Evolutionary conservation across 495 filamentous ascomycete genomes (phyloP), one percentile per base, ranked within the genome.

Genomic region (Chaetomium tenue): DNA sequence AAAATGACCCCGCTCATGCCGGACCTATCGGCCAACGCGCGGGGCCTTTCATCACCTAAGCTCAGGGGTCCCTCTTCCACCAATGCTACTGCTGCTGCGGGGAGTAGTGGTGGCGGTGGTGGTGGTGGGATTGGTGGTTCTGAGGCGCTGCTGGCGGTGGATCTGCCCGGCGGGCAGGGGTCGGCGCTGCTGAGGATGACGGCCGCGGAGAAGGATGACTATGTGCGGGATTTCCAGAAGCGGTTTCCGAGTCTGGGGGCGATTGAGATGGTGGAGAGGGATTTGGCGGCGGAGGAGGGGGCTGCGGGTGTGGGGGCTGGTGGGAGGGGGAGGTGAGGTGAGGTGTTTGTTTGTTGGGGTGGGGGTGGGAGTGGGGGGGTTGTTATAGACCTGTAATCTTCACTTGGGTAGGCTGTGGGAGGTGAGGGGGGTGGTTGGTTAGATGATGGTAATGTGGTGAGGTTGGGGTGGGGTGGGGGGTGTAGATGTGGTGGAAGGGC

Each of bases 191-290:
- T 79, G 25, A 77, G 75, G n/a, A 82, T 82, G 80, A 74, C 72
- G 58, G 69, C 76, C 23, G 71, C 73, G 59, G 77, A 82, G 60
- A 84, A 77, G 68, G 82, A 84, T 59, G 82, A 85, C 60, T 84
- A 84, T 70, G 67, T 85, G 18, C 67, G 70, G 58, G 81, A 89
- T 72, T 97, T 97, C 71, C 88, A 86, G 67, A 89, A 89, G 74
- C 80, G 90, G 51, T 97, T 90, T 73, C 92, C 92, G 1, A 91
- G 86, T 69, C 79, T 97, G 26, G 86, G 84, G 25, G 86, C 89
- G 0, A 80, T 96, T 54, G 92, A 96, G 79, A 90, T 95, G 87
- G 89, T 91, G 37, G 91, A 84, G 69, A 68, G 75, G 58, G 90
- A 82, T 58, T 57, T 80, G 26, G 68, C 30, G 0, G 69, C 66